A percentile compares a stretch with the other conserved stretches of the same genome.
These are phyloP conservation scores for Magnusiomyces magnusii DNA, from an alignment of 1,139 yeast species.

Conservation along the genomic window DNA sequence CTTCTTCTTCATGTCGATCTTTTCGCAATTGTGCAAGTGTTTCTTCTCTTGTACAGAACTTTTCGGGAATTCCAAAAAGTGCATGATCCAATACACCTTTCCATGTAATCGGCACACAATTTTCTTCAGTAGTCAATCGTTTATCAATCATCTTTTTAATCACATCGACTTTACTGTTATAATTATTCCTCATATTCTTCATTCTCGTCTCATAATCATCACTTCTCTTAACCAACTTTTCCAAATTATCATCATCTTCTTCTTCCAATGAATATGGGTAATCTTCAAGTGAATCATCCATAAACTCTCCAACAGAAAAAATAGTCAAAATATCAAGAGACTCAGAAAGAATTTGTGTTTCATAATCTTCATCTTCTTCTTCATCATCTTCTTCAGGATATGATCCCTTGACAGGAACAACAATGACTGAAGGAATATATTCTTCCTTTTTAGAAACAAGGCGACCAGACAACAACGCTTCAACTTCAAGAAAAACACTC, in stretches of 20 bases:
- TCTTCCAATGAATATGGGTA: background rate
- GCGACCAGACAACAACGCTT: background rate
- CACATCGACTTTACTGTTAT: background rate
- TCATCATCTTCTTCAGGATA: background rate
- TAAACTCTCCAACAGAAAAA: background rate
- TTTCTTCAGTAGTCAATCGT: slow-evolving; percentile 7
- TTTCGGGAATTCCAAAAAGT: slow-evolving; percentile 22
- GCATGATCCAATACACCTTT: slow-evolving; percentile 23
- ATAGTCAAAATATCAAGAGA: background rate
- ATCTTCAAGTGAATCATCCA: background rate
- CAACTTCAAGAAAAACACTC: background rate
- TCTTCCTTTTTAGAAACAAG: background rate
- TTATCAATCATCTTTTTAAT: slow-evolving; percentile 6
- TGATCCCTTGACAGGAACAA: background rate
- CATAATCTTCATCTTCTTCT: background rate
- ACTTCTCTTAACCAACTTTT: background rate
- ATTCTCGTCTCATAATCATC: background rate
- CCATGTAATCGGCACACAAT: slow-evolving; percentile 26
- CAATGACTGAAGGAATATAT: background rate
- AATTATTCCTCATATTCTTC: background rate
- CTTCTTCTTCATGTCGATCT: slow-evolving; percentile 1
- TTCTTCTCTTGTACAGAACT: slow-evolving; percentile 20
- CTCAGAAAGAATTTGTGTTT: background rate
- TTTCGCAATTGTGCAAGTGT: slow-evolving; percentile 12
- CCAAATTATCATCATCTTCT: background rate